Conservation (phyloP, 2,329 filamentous ascomycete species). For the Paraphoma sp. region DNA sequence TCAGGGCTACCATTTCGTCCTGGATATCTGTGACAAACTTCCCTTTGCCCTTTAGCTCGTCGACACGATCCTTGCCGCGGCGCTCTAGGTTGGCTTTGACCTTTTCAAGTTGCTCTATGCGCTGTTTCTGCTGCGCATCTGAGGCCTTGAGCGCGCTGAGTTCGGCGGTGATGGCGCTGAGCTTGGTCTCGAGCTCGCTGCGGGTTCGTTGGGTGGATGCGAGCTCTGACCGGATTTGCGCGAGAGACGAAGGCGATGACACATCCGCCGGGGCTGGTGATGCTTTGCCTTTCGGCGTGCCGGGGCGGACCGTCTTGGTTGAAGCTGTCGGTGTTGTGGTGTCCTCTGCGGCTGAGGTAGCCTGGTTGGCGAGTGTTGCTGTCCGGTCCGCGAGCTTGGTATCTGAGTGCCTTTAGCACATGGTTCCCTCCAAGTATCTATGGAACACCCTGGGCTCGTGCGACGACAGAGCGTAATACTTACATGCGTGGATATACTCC, state of each 20-base stretch:
- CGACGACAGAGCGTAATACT: slow-evolving; percentile 29
- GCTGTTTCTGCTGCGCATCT: slow-evolving; percentile 64
- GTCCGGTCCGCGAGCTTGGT: slow-evolving; percentile 56
- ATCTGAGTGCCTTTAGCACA: slow-evolving; percentile 40
- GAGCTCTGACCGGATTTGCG: slow-evolving; percentile 66
- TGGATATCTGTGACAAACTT: slow-evolving; percentile 87
- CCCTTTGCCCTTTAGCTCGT: slow-evolving; percentile 83
- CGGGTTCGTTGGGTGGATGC: slow-evolving; percentile 78
- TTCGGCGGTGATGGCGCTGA: slow-evolving; percentile 69
- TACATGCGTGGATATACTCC: slow-evolving; percentile 81
- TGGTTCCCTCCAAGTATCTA: not conserved
- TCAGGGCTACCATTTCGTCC: slow-evolving; percentile 88
- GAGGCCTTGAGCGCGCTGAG: slow-evolving; percentile 68
- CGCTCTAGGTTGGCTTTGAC: slow-evolving; percentile 68
- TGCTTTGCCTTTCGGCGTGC: slow-evolving; percentile 29
- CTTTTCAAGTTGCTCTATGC: slow-evolving; percentile 66
- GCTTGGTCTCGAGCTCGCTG: slow-evolving; percentile 68
- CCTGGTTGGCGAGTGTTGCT: slow-evolving; percentile 40
- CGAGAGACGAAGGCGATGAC: slow-evolving; percentile 23
- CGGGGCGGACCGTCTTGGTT: slow-evolving; percentile 26
- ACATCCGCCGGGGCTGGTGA: slow-evolving; percentile 18
- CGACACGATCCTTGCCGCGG: slow-evolving; percentile 79
- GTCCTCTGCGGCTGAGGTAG: slow-evolving; percentile 26
- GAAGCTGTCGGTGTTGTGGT: slow-evolving; percentile 23
- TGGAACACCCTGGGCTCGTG: not conserved